Evolutionary conservation across 2,329 filamentous ascomycete species (phyloP), one percentile per base, ranked within the genome.

Genomic region (Diaporthe nobilis): DNA sequence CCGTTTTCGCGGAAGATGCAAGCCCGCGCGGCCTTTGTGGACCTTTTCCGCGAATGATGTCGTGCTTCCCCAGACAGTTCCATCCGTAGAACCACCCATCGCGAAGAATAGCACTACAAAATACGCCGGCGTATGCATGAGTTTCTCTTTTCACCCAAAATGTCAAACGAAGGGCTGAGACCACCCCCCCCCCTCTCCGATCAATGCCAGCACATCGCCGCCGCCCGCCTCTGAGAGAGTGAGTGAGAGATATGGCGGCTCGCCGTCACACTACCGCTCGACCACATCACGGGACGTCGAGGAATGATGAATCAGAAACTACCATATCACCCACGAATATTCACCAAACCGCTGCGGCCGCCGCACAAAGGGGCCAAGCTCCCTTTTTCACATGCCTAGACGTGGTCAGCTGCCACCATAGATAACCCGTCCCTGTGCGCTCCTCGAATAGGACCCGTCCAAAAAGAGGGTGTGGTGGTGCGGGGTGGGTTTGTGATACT

Each of bases 31-130:
- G 49, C 31, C 44, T 37, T 47, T 70, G 9, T 20, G 34, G 65
- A 42, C 65, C 65, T 55, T 49, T 70, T 70, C 65, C 65, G 65
- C 65, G 65, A 70, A 70, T 70, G 20, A 55, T 70, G 65, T 51
- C n/a, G 65, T 70, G 65, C 65, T 55, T 4, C 47, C 65, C 49
- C 47, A 68, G 47, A 53, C n/a, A 17, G 22, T 39, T 31, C 12
- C n/a, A 53, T 42, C 47, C 31, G 49, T 70, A 53, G 22, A 70
- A 42, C 65, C 47, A 55, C 22, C 47, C 65, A 55, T 70, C 65
- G 47, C 34, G 65, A 42, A 42, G 7, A 42, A 70, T 3, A 42
- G 25, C 47, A 53, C 47, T 42, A 12, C 34, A 49, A 28, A 70
- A 39, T 31, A 13, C 49, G 65, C 31, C 31, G 31, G 65, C 65